Percentiles rank a stretch among this genome's conserved stretches.
Evolutionary conservation across 352 stramenopile genomes (phyloP).

Genomic region (Phytophthora ohioensis): DNA sequence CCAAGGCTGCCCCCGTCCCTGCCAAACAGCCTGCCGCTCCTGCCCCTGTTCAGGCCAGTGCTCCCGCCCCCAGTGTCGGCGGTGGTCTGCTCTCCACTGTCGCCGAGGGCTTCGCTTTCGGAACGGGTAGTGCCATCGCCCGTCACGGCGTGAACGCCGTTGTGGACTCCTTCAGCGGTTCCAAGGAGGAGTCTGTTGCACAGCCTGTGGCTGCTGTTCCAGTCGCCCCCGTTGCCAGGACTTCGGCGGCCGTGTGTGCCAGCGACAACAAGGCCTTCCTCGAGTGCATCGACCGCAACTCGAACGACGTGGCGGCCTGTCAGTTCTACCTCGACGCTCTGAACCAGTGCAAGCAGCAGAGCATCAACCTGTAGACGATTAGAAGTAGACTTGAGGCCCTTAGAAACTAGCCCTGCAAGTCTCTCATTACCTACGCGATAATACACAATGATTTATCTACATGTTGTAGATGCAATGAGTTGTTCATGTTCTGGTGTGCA

Average conservation of each 20-base stretch:
- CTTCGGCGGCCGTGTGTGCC: slow-evolving; percentile 48
- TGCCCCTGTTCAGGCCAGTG: slow-evolving; percentile 38
- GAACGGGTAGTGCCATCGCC: slow-evolving; percentile 95
- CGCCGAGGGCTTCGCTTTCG: slow-evolving; percentile 97
- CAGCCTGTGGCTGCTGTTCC: slow-evolving; percentile 26
- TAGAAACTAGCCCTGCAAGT: neutral
- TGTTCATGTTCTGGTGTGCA: neutral
- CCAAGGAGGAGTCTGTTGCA: slow-evolving; percentile 47
- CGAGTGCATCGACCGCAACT: slow-evolving; percentile 79
- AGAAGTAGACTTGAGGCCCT: neutral
- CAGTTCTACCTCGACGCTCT: slow-evolving; percentile 88
- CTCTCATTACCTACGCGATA: neutral
- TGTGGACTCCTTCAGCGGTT: slow-evolving; percentile 70
- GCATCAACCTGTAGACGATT: slow-evolving; percentile 54
- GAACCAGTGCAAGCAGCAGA: slow-evolving; percentile 87
- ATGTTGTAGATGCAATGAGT: neutral
- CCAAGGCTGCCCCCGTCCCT: slow-evolving; percentile 48
- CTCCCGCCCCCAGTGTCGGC: slow-evolving; percentile 80
- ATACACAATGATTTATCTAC: slow-evolving; percentile 34
- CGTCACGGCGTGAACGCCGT: slow-evolving; percentile 86
- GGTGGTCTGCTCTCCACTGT: slow-evolving; percentile 94
- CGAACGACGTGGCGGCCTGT: slow-evolving; percentile 82
- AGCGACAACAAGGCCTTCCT: slow-evolving; percentile 83
- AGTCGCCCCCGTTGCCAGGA: slow-evolving; percentile 17
- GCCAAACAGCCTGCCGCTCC: slow-evolving; percentile 43